phyloP scores from a whole-genome alignment of 2,329 filamentous ascomycete genomes.

The Triangularia verruculosa region DNA sequence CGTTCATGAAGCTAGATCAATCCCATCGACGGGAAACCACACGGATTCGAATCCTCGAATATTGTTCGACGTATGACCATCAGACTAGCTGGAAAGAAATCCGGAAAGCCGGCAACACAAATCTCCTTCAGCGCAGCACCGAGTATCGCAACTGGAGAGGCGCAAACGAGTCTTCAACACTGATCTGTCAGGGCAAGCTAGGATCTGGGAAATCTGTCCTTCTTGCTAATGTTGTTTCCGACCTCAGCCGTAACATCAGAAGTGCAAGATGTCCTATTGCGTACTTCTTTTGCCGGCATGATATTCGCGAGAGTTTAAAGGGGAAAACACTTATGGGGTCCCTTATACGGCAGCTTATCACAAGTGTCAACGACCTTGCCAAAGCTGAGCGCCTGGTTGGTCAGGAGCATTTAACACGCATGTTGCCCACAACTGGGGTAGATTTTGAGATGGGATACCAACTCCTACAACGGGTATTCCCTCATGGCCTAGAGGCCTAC shows the following conservation, averaged over 20 bases:
- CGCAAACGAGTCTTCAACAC: slow-evolving; percentile 20
- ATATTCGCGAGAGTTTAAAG: slow-evolving; percentile 31
- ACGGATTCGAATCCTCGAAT: slow-evolving; percentile 33
- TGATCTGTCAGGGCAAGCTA: slow-evolving; percentile 40
- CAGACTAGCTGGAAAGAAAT: slow-evolving; percentile 40
- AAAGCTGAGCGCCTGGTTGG: slow-evolving; percentile 10
- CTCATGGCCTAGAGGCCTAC: slow-evolving; percentile 26
- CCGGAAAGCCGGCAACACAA: slow-evolving; percentile 39
- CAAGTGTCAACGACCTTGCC: slow-evolving; percentile 5
- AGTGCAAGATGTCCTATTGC: slow-evolving; percentile 21
- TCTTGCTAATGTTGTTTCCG: slow-evolving; percentile 43
- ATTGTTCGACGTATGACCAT: slow-evolving; percentile 42
- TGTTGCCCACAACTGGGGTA: not conserved
- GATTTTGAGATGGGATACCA: slow-evolving; percentile 22
- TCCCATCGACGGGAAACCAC: not conserved
- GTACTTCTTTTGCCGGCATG: slow-evolving; percentile 37
- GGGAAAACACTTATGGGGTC: slow-evolving; percentile 33
- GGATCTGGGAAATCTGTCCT: slow-evolving; percentile 46
- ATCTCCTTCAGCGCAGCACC: slow-evolving; percentile 19
- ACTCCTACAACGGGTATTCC: slow-evolving; percentile 25
- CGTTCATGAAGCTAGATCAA: slow-evolving; percentile 22
- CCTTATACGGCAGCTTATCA: slow-evolving; percentile 37
- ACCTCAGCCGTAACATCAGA: slow-evolving; percentile 31
- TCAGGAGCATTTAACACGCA: no score
- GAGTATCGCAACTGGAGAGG: slow-evolving; percentile 26